Conservation (phyloP, 352 stramenopile genomes). For the Globisporangium cederbergense region DNA sequence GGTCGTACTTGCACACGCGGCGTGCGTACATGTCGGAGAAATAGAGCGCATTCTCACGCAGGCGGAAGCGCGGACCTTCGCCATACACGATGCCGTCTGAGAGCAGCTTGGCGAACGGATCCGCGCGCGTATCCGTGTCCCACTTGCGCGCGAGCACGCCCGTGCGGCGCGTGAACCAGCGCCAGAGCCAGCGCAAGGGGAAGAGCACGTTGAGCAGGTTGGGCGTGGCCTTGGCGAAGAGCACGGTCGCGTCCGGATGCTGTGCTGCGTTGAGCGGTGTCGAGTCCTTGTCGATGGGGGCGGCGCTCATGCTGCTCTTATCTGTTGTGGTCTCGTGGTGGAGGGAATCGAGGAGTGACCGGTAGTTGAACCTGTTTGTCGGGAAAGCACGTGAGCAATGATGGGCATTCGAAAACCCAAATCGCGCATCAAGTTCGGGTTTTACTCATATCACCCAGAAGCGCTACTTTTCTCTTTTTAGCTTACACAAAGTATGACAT, state of each 20-base stretch:
- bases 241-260: not conserved
- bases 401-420: no score
- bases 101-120: constrained; percentile 33
- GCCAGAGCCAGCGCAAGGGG: constrained; percentile 29
- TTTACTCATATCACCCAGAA: no score
- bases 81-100: constrained; percentile 47
- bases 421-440: no score
- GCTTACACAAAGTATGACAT: no score
- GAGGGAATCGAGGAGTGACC: not conserved
- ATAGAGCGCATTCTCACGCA: constrained; percentile 49
- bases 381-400: no score
- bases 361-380: not conserved
- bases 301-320: not conserved
- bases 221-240: constrained; percentile 23
- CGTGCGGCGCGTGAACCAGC: constrained; percentile 27
- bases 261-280: not conserved
- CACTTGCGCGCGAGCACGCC: constrained; percentile 12
- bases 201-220: constrained; percentile 20
- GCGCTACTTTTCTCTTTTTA: no score
- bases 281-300: not conserved
- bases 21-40: constrained; percentile 65
- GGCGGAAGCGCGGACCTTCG: constrained; percentile 57
- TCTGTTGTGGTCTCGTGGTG: not conserved
- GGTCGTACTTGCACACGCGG: constrained; percentile 57
- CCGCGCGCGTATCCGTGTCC: constrained; percentile 14